phyloP scores from a whole-genome alignment of 495 filamentous ascomycete species.

The Penicillium desertorum region DNA sequence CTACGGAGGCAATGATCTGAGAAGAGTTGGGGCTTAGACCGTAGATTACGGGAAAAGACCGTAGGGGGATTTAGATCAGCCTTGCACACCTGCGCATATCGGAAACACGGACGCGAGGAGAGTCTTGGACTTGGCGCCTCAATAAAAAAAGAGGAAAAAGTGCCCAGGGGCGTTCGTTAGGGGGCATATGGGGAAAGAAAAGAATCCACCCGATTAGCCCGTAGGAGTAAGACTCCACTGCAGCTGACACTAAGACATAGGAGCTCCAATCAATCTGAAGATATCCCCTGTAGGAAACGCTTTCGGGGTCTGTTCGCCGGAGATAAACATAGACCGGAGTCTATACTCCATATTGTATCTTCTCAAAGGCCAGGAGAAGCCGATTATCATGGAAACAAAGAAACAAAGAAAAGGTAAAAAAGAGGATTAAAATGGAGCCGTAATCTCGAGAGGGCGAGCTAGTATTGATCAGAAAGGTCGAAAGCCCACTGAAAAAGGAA shows the following conservation, averaged over 20 bases:
- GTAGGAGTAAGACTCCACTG: constrained; percentile 33
- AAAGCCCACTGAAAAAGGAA: not conserved
- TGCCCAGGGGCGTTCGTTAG: constrained; percentile 43
- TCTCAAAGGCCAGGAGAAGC: not conserved
- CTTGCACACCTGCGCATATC: constrained; percentile 21
- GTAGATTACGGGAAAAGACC: constrained; percentile 12
- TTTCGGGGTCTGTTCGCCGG: not conserved
- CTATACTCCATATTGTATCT: not conserved
- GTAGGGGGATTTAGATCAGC: constrained; percentile 24
- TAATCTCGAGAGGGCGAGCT: not conserved
- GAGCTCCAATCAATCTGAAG: not conserved
- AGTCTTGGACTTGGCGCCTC: constrained; percentile 15
- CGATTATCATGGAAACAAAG: constrained; percentile 7
- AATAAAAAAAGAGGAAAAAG: constrained; percentile 12
- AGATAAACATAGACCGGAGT: not conserved
- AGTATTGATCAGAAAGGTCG: not conserved
- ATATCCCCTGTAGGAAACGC: not conserved
- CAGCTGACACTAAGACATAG: constrained; percentile 30
- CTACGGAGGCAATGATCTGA: constrained; percentile 29
- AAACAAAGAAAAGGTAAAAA: constrained; percentile 14
- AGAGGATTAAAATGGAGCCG: constrained; percentile 2
- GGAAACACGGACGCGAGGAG: constrained; percentile 30
- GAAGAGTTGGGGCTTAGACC: constrained; percentile 11
- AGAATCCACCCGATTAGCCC: constrained; percentile 40
- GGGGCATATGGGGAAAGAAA: constrained; percentile 39